These are phyloP conservation scores for Auriscalpium vulgare DNA, from an alignment of 768 basidiomycete genomes.

Conservation along the genomic window DNA sequence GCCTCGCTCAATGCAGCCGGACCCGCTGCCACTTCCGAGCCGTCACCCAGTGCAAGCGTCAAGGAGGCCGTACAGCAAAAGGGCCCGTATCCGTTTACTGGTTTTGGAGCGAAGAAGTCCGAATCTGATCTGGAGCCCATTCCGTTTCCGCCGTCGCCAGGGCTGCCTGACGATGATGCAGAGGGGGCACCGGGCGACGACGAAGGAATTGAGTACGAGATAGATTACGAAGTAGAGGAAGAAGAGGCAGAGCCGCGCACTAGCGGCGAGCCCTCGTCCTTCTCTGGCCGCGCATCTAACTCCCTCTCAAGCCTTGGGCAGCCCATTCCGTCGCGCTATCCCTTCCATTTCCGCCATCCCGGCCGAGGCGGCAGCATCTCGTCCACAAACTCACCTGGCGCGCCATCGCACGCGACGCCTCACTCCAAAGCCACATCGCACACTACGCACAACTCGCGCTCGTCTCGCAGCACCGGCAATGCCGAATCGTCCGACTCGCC, in stretches of 20 bases:
- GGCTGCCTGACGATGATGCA: conserved; percentile 29
- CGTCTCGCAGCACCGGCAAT: conserved; percentile 47
- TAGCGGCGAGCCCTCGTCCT: conserved; percentile 45
- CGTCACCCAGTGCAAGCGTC: conserved; percentile 20
- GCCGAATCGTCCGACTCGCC: conserved; percentile 54
- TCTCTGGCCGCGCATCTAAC: conserved; percentile 38
- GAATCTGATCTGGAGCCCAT: conserved; percentile 56
- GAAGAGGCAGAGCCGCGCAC: conserved; percentile 26
- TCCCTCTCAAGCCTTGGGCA: conserved; percentile 84
- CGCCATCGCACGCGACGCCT: conserved; percentile 25
- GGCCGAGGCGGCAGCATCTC: conserved; percentile 34
- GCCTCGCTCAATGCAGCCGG: too few relatives aligned
- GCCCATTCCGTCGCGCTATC: conserved; percentile 62
- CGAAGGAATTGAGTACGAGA: conserved; percentile 29
- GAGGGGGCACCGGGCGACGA: conserved; percentile 20
- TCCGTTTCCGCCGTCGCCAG: conserved; percentile 67
- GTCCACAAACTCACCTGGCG: conserved; percentile 30
- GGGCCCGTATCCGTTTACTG: conserved; percentile 63
- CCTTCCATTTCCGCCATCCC: conserved; percentile 57
- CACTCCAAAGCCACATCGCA: conserved; percentile 27
- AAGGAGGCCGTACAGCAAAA: conserved; percentile 44
- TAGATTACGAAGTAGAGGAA: conserved; percentile 36
- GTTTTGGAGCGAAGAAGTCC: conserved; percentile 42
- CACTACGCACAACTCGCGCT: conserved; percentile 29
- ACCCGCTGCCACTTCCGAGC: conserved; percentile 18